phyloP scores from a whole-genome alignment of 768 basidiomycete genomes.

The Pleurotus platypus region DNA sequence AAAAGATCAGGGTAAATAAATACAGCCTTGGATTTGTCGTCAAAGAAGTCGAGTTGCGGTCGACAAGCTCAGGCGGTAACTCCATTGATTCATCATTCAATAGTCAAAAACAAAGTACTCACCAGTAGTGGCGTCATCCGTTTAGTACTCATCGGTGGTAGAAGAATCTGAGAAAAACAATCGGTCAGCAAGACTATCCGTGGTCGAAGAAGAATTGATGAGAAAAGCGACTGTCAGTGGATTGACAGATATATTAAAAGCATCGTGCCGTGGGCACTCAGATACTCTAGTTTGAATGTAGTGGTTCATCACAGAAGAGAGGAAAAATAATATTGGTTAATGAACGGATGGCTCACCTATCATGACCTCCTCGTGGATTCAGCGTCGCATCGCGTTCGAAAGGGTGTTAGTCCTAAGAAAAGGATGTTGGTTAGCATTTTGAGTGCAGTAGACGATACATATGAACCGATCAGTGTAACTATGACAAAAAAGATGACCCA shows the following conservation, averaged over 20 bases:
- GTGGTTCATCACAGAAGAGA: slow-evolving; percentile 47
- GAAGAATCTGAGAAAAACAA: slow-evolving; percentile 1
- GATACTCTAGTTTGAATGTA: slow-evolving; percentile 91
- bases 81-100: slow-evolving; percentile 65
- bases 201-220: not conserved
- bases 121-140: slow-evolving; percentile 18
- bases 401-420: too few species aligned
- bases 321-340: not conserved
- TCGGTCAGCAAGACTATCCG: slow-evolving; percentile 4
- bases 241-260: slow-evolving; percentile 58
- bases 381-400: too few species aligned
- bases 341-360: not conserved
- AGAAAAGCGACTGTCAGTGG: slow-evolving; percentile 46
- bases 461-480: slow-evolving; percentile 83
- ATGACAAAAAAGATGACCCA: slow-evolving; percentile 71
- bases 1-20: slow-evolving; percentile 52
- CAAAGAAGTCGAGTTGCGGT: slow-evolving; percentile 34
- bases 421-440: too few species aligned
- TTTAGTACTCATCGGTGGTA: not conserved
- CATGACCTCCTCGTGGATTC: too few species aligned
- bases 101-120: slow-evolving; percentile 23
- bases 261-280: slow-evolving; percentile 73
- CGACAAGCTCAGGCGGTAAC: slow-evolving; percentile 77
- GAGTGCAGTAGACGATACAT: not conserved
- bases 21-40: slow-evolving; percentile 84